A percentile compares a stretch with the other conserved stretches of the same genome.
Conservation (phyloP, 768 basidiomycete species). For the Podaxis sp. region DNA sequence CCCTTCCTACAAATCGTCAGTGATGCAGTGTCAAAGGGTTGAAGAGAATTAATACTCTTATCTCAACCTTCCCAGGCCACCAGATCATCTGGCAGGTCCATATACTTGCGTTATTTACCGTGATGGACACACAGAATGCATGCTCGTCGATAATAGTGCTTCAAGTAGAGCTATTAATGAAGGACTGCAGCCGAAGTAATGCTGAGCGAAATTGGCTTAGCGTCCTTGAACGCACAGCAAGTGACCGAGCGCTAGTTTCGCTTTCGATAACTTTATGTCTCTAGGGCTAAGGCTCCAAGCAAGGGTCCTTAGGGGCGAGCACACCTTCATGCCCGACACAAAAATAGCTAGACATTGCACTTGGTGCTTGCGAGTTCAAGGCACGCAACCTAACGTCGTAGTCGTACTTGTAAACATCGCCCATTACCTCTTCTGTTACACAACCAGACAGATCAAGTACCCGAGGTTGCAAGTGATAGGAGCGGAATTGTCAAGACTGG, state of each 20-base stretch:
- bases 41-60: background rate
- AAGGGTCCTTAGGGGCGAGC: background rate
- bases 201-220: background rate
- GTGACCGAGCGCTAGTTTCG: background rate
- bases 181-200: background rate
- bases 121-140: background rate
- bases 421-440: background rate
- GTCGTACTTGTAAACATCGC: background rate
- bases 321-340: background rate
- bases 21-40: background rate
- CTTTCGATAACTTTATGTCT: background rate
- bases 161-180: background rate
- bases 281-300: background rate
- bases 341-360: background rate
- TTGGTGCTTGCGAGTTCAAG: background rate
- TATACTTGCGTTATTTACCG: background rate
- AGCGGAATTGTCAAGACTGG: background rate
- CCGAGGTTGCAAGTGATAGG: background rate
- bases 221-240: background rate
- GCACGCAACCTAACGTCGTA: background rate
- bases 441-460: conserved; percentile 2
- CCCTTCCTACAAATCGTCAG: conserved; percentile 1
- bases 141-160: background rate
- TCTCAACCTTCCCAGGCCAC: background rate
- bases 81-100: background rate